Percentiles rank a stretch among this genome's conserved stretches.
Evolutionary conservation across 2,329 filamentous ascomycete species (phyloP).

Genomic region (Reticulascus tulasneorum): DNA sequence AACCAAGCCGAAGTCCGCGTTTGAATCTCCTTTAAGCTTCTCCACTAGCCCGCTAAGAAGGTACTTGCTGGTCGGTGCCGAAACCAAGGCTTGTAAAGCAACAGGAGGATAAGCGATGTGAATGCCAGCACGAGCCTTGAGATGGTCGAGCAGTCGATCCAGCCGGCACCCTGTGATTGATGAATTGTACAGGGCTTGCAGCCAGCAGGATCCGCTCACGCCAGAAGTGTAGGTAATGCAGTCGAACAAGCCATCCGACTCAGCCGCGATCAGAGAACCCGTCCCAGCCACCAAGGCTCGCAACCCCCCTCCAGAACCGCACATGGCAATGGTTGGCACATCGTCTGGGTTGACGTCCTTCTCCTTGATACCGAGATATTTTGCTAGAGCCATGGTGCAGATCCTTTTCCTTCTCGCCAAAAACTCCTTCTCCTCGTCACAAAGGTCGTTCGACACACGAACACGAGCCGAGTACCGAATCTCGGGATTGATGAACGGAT

Average conservation of each 20-base stretch:
- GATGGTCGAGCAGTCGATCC: slow-evolving; percentile 69
- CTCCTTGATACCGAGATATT: slow-evolving; percentile 75
- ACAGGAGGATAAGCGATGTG: slow-evolving; percentile 92
- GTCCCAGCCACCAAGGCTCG: slow-evolving; percentile 86
- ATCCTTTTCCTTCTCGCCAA: slow-evolving; percentile 63
- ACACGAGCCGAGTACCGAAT: slow-evolving; percentile 79
- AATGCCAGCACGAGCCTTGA: slow-evolving; percentile 78
- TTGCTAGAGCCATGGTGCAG: slow-evolving; percentile 70
- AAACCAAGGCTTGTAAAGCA: slow-evolving; percentile 75
- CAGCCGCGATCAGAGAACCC: slow-evolving; percentile 78
- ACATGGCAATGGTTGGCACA: slow-evolving; percentile 88
- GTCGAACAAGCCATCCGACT: slow-evolving; percentile 86
- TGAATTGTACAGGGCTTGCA: slow-evolving; percentile 83
- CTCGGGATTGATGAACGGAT: slow-evolving; percentile 80
- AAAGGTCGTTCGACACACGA: slow-evolving; percentile 75
- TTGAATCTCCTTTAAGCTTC: slow-evolving; percentile 78
- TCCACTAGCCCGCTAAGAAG: slow-evolving; percentile 85
- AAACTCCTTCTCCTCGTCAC: slow-evolving; percentile 77
- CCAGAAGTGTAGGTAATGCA: slow-evolving; percentile 93
- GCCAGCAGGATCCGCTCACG: slow-evolving; percentile 94
- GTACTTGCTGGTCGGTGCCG: slow-evolving; percentile 88
- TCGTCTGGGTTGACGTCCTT: slow-evolving; percentile 87
- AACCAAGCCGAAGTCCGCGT: slow-evolving; percentile 82
- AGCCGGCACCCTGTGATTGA: slow-evolving; percentile 69
- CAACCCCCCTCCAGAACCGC: slow-evolving; percentile 87